Base-by-base conservation (phyloP, 768 basidiomycete genomes). In the Leucosporidium yakuticum region DNA sequence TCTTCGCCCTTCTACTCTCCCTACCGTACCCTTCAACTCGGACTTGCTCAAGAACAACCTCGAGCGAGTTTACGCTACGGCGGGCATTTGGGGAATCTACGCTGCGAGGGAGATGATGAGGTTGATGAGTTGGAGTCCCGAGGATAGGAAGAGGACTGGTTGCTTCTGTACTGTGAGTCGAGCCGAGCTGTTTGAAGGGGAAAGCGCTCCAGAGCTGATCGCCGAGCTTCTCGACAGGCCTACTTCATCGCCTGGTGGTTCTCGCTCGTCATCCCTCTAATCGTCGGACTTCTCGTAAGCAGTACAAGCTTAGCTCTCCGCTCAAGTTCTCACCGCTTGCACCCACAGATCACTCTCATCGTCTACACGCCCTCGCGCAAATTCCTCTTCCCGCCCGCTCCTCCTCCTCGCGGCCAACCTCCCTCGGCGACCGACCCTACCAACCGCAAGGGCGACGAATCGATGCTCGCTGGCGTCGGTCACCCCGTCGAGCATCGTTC, bases 341-440 rank as follows among this genome's bases (percentile, higher is more conserved):
- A 58, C 32, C 32, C 2, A 9, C 62, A 72, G 71, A 60, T 60
- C 34, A 25, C 57, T 12, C 73, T 81, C 61, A 68, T 77, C 62
- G 76, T 78, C 65, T 77, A 77, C 60, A 78, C 80, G 9, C 67
- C 68, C 14, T 77, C 76, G 25, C 72, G 80, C 62, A 60, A 72
- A 44, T 70, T 71, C 65, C 74, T 80, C 59, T 81, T 81, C 75
- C 80, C 80, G 4, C 75, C 77, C 25, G 71, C 78, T 20, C 61
- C 76, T 3, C 79, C 79, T 7, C 74, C 78, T 27, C 74, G 75
- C 1, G 79, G 79, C 36, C 74, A 73, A 5, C 78, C 79, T 19
- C 77, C 77, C 25, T 79, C 79, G 20, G 79, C 79, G 17, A 79
- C 80, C 17, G 80, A 80, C 63, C 80, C 80, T 20, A 77, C 73